phyloP scores from a whole-genome alignment of 164 flowering plant species.

The Vitis cinerea region DNA sequence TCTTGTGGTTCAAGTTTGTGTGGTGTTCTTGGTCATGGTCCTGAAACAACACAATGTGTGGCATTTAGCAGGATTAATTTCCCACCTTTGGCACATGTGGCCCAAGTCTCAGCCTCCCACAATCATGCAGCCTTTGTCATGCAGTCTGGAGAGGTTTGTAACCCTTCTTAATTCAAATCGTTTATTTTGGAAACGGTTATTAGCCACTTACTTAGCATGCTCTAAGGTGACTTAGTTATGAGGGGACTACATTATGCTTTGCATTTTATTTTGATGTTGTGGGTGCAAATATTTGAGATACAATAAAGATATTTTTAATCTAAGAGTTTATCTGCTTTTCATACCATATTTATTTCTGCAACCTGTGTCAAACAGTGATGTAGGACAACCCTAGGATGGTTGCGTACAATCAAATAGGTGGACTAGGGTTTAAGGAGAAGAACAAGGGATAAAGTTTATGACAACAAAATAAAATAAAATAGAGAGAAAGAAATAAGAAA shows the following conservation, averaged over 20 bases:
- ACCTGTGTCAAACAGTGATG: too few species aligned
- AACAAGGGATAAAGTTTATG: too few species aligned
- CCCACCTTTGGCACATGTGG: slow-evolving; percentile 52
- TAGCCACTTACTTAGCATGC: too few species aligned
- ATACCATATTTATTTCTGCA: too few species aligned
- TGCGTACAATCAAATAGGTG: too few species aligned
- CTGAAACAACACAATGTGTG: slow-evolving; percentile 74
- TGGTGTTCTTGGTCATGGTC: slow-evolving; percentile 96
- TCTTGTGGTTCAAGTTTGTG: slow-evolving; percentile 93
- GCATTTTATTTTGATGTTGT: background rate
- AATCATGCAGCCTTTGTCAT: slow-evolving; percentile 93
- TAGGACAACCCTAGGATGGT: too few species aligned
- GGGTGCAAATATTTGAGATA: background rate
- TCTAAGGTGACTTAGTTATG: background rate
- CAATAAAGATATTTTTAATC: too few species aligned
- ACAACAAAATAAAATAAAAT: too few species aligned
- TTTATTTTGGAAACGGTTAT: too few species aligned
- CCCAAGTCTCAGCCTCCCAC: slow-evolving; percentile 83
- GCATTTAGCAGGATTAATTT: slow-evolving; percentile 64
- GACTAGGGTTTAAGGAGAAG: too few species aligned
- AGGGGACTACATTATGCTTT: background rate
- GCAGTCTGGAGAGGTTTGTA: slow-evolving; percentile 88
- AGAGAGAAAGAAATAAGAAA: too few species aligned
- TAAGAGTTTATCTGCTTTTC: too few species aligned
- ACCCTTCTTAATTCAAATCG: background rate